A percentile compares a stretch with the other conserved stretches of the same genome.
These are phyloP conservation scores for Corinectria fuckeliana DNA, from an alignment of 2,329 filamentous ascomycete genomes.

Conservation along the genomic window DNA sequence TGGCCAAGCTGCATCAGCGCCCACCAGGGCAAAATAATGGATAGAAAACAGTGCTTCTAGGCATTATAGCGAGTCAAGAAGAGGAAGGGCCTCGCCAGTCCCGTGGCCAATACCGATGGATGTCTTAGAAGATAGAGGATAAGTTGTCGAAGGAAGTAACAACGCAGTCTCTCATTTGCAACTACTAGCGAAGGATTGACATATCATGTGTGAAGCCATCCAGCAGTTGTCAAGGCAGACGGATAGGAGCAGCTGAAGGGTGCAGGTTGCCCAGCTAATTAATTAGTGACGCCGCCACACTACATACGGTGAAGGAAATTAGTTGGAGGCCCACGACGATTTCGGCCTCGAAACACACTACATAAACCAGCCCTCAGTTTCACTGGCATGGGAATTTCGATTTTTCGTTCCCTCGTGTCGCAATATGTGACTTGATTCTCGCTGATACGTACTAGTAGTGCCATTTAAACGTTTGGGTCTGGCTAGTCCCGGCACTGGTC, in stretches of 20 bases:
- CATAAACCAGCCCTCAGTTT: background rate
- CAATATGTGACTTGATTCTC: background rate
- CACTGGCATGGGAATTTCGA: background rate
- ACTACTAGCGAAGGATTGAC: background rate
- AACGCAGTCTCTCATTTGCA: background rate
- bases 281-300: background rate
- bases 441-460: background rate
- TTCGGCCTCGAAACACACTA: background rate
- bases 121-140: too few species aligned
- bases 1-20: background rate
- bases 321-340: background rate
- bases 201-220: background rate
- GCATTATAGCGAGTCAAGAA: background rate
- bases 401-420: background rate
- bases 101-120: background rate
- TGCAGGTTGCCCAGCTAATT: background rate
- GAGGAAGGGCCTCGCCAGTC: background rate
- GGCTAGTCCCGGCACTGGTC: too few species aligned
- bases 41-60: background rate
- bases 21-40: background rate
- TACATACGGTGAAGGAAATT: background rate
- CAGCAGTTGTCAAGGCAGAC: too few species aligned
- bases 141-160: background rate
- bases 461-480: too few species aligned
- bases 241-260: background rate